phyloP scores from a whole-genome alignment of 208 protist genomes.

The Trypanosoma mega region DNA sequence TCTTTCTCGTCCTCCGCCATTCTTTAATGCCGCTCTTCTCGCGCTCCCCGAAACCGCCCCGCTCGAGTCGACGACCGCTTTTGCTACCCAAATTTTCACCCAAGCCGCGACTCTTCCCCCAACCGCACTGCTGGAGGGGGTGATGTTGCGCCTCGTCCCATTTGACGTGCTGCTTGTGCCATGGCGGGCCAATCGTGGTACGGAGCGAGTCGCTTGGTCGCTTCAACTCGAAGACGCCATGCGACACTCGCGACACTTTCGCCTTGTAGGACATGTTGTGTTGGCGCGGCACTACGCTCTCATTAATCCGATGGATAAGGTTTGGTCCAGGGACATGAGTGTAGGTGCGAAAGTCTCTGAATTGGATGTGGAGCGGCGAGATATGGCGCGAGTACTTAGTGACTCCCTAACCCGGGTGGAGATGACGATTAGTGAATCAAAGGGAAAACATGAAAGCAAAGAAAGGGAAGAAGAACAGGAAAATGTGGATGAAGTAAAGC shows the following conservation, averaged over 20 bases:
- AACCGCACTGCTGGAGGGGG: constrained; percentile 22
- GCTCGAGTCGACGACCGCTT: no score
- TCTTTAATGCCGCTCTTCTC: no score
- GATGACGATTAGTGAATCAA: not conserved
- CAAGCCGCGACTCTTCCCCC: constrained; percentile 4
- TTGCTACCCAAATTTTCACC: no score
- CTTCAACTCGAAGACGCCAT: constrained; percentile 16
- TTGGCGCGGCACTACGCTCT: constrained; percentile 12
- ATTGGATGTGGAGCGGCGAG: not conserved
- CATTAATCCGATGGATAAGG: constrained; percentile 8
- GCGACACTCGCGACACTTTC: constrained; percentile 6
- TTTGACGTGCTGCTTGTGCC: constrained; percentile 3
- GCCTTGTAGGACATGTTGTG: constrained; percentile 17
- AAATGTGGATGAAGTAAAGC: not conserved
- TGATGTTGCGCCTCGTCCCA: constrained; percentile 19
- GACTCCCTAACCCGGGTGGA: constrained; percentile 1
- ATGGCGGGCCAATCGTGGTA: not conserved
- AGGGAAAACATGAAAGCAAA: not conserved
- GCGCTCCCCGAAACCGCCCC: no score
- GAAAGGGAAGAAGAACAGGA: constrained; percentile 1
- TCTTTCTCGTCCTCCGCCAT: not conserved
- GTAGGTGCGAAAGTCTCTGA: not conserved
- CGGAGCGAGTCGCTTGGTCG: not conserved
- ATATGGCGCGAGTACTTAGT: constrained; percentile 13
- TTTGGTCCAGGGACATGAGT: constrained; percentile 5